Percentiles rank a stretch among this genome's conserved stretches.
Conservation (phyloP, 805 yeast genomes). For the Kodamaea sagamina region DNA sequence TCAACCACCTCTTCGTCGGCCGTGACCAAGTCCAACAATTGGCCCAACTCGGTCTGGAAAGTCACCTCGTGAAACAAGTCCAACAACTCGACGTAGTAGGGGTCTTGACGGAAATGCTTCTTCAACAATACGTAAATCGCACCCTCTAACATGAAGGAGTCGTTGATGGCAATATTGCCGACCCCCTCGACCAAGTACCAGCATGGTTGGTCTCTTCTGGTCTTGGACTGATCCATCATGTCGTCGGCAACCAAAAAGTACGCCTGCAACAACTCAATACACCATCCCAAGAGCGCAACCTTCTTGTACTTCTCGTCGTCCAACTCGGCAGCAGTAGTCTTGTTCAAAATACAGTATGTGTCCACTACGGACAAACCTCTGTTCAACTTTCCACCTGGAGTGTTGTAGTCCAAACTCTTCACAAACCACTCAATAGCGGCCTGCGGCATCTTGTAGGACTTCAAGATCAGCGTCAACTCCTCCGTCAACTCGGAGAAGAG, state of each 20-base stretch:
- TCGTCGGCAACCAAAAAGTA: slow-evolving; percentile 97
- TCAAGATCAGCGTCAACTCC: slow-evolving; percentile 66
- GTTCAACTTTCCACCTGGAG: slow-evolving; percentile 96
- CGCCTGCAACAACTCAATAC: slow-evolving; percentile 91
- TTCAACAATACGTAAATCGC: slow-evolving; percentile 87
- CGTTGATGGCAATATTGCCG: slow-evolving; percentile 93
- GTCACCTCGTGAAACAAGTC: slow-evolving; percentile 97
- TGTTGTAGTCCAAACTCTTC: slow-evolving; percentile 73
- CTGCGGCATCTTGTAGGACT: slow-evolving; percentile 74
- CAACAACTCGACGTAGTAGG: slow-evolving; percentile 83
- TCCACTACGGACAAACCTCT: slow-evolving; percentile 95
- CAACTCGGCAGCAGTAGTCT: slow-evolving; percentile 58
- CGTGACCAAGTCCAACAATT: slow-evolving; percentile 89
- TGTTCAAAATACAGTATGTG: slow-evolving; percentile 80
- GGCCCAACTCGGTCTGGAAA: slow-evolving; percentile 97
- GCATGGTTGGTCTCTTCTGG: slow-evolving; percentile 98
- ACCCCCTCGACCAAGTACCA: slow-evolving; percentile 87
- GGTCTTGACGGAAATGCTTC: slow-evolving; percentile 79
- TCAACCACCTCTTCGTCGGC: slow-evolving; percentile 97
- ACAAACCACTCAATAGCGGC: slow-evolving; percentile 88
- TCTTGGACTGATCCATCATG: slow-evolving; percentile 95
- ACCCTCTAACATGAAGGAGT: slow-evolving; percentile 94
- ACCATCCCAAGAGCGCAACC: slow-evolving; percentile 92
- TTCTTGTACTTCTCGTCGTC: slow-evolving; percentile 70
- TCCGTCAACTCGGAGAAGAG: slow-evolving; percentile 77